phyloP scores from a whole-genome alignment of 2,329 filamentous ascomycete genomes.

The Fusarium pininemorale region DNA sequence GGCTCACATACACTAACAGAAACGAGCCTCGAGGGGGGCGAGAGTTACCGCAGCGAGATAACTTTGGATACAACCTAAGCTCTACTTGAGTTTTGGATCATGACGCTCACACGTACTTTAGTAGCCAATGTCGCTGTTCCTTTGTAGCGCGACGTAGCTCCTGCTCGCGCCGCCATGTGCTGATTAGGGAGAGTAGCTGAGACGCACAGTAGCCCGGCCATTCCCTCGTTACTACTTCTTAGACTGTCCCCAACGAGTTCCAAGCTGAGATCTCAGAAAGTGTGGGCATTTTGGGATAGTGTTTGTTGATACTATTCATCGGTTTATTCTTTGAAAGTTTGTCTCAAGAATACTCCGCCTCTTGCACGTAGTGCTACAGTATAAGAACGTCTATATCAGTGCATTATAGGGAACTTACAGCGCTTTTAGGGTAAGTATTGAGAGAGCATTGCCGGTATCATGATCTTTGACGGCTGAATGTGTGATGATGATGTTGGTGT shows the following conservation, averaged over 20 bases:
- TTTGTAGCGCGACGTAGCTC: not conserved
- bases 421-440: no score
- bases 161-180: fast-evolving
- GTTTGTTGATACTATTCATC: no score
- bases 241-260: fast-evolving
- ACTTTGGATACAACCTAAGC: fast-evolving
- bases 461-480: not conserved
- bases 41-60: not conserved
- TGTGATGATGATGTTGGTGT: not conserved
- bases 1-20: not conserved
- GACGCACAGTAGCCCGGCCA: fast-evolving
- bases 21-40: not conserved
- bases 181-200: not conserved
- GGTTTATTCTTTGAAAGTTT: not conserved
- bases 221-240: not conserved
- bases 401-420: no score
- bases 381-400: no score
- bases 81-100: fast-evolving
- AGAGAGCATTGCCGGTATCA: fast-evolving
- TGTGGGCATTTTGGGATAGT: not conserved
- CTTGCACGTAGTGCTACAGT: not conserved
- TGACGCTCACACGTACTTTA: fast-evolving
- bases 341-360: no score
- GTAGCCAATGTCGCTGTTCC: fast-evolving
- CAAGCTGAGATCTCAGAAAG: not conserved